A percentile compares a stretch with the other conserved stretches of the same genome.
These are phyloP conservation scores for Fraxinus cuspidata DNA, from an alignment of 257 asterid genomes.

Conservation along the genomic window DNA sequence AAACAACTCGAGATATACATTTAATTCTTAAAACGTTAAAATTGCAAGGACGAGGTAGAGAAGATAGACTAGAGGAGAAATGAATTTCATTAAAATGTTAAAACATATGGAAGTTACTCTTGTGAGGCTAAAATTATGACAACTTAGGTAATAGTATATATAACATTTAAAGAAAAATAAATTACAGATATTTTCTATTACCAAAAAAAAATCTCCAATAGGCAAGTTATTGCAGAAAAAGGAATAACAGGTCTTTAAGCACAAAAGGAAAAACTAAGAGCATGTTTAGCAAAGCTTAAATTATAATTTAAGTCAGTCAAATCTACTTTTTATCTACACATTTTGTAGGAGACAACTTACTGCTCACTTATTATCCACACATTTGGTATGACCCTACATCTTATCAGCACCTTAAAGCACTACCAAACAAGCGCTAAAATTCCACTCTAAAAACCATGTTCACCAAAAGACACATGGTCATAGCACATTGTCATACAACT, in stretches of 20 bases:
- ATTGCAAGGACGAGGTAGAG: neutral
- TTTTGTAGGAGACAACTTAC: no score
- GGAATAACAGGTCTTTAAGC: neutral
- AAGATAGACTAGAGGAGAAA: neutral
- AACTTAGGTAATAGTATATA: neutral
- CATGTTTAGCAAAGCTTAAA: no score
- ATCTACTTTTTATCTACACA: no score
- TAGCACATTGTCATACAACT: neutral
- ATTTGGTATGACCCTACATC: no score
- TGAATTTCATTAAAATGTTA: neutral
- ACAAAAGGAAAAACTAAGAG: neutral
- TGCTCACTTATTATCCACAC: no score
- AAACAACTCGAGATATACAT: neutral
- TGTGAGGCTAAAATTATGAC: neutral
- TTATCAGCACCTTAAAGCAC: no score
- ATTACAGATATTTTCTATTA: neutral
- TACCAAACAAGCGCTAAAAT: neutral
- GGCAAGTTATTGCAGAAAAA: neutral
- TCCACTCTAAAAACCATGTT: neutral
- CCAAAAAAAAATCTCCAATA: neutral
- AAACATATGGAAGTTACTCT: neutral
- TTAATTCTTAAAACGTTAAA: neutral
- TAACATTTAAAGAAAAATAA: neutral
- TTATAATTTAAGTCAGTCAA: no score
- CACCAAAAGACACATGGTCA: neutral